Evolutionary conservation across 2,329 filamentous ascomycete species (phyloP), one percentile per base, ranked within the genome.

Genomic region (Tolypocladium amazonense): DNA sequence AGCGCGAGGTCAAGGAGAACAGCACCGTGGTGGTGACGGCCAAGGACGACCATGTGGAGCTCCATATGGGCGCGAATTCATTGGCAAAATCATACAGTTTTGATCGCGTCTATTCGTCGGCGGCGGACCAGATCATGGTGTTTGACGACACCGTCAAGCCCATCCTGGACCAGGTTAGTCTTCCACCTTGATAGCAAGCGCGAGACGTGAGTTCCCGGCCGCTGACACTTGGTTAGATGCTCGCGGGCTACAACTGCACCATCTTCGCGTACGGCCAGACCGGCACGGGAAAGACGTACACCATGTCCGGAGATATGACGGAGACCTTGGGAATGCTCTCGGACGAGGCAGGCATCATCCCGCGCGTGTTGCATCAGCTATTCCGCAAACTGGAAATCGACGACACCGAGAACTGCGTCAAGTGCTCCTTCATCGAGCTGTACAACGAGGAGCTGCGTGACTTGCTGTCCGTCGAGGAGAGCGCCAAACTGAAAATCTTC

Each of bases 211-310:
- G 20, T 12, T 23, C 39, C 9, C 23, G 30, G 9, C n/a, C 41
- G 59, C 56, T 58, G 43, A 66, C 56, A 52, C 58, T 27, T 60
- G 27, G 6, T 20, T 66, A 96, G 91, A 96, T 97, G 81, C 82
- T 99, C 50, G 83, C 87, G 30, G 94, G 94, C 58, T 97, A 90
- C 77, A 99, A 99, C 73, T 99, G 94, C 76, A 99, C 94, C 6
- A 96, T 99, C 62, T 99, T 99, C 68, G 94, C 94, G 39, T 99
- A 99, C 72, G 94, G 94, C 33, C 94, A 99, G 73, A 99, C 94
- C 0, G 94, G 94, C 53, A 99, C 94, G 0, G 94, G 94, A 67
- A 99, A 99, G 74, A 99, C 94, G 18, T 99, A 99, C 74, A 99
- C 94, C 30, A 99, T 99, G 94, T 96, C 93, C 0, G 94, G 94